Evolutionary conservation across 2,329 filamentous ascomycete species (phyloP).

Genomic region (Tolypocladium ophioglossoides): DNA sequence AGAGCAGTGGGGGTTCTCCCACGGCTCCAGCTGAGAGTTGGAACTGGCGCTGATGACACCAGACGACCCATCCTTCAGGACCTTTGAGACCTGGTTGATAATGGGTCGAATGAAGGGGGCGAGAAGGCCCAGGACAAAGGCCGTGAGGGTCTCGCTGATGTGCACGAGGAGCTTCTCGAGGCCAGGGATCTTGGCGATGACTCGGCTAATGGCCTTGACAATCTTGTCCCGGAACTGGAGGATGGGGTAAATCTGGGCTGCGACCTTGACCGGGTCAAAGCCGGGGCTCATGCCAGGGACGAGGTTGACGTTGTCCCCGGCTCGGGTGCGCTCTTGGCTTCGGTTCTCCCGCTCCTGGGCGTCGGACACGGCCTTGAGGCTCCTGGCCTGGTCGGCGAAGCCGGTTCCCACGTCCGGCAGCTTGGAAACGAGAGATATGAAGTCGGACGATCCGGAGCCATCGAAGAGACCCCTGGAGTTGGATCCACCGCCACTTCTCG

Average conservation of each 20-base stretch:
- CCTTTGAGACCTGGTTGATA: constrained; percentile 75
- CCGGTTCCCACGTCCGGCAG: constrained; percentile 60
- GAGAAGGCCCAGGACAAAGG: constrained; percentile 83
- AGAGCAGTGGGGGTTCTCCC: constrained; percentile 64
- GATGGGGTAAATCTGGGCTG: constrained; percentile 85
- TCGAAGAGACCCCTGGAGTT: constrained; percentile 31
- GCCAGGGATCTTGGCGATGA: constrained; percentile 86
- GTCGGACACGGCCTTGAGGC: constrained; percentile 49
- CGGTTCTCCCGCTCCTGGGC: constrained; percentile 52
- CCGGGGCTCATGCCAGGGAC: constrained; percentile 65
- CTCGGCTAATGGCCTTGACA: constrained; percentile 72
- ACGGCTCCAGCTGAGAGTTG: constrained; percentile 67
- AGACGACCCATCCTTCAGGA: constrained; percentile 76
- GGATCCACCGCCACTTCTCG: constrained; percentile 24
- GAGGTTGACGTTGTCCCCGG: constrained; percentile 39
- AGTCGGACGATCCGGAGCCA: constrained; percentile 35
- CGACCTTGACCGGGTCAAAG: constrained; percentile 70
- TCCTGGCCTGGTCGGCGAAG: constrained; percentile 55
- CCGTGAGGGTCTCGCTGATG: constrained; percentile 83
- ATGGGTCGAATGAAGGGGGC: constrained; percentile 88
- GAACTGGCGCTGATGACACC: constrained; percentile 57
- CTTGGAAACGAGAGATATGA: constrained; percentile 65
- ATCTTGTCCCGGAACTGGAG: constrained; percentile 90
- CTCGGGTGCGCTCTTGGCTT: constrained; percentile 30
- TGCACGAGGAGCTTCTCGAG: constrained; percentile 85